phyloP scores from a whole-genome alignment of 768 basidiomycete species.

The Boletus sp. region DNA sequence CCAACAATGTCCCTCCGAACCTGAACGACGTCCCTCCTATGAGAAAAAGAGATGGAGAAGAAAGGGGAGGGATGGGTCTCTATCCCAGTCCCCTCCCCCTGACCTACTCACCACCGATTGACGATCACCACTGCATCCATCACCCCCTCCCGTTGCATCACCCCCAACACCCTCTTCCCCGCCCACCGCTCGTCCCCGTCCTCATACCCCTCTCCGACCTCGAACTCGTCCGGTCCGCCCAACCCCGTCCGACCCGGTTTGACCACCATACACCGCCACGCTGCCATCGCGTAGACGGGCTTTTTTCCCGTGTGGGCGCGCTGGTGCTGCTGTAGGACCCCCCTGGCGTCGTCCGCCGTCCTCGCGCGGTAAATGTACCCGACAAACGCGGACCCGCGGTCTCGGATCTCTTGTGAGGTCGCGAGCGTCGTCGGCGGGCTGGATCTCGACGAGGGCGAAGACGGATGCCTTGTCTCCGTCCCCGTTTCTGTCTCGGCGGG shows the following conservation, averaged over 20 bases:
- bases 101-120: slow-evolving; percentile 57
- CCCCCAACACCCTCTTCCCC: slow-evolving; percentile 56
- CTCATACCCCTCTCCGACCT: slow-evolving; percentile 53
- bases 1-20: slow-evolving; percentile 81
- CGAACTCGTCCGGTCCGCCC: slow-evolving; percentile 72
- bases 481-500: not conserved
- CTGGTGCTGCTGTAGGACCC: not conserved
- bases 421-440: slow-evolving; percentile 12
- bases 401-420: slow-evolving; percentile 71
- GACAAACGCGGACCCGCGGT: slow-evolving; percentile 70
- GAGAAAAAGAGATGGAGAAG: not conserved
- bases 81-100: too few relatives aligned
- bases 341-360: slow-evolving; percentile 28
- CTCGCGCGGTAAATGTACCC: slow-evolving; percentile 59
- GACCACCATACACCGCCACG: slow-evolving; percentile 76
- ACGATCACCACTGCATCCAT: slow-evolving; percentile 80
- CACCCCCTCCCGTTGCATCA: slow-evolving; percentile 65
- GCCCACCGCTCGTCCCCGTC: slow-evolving; percentile 82
- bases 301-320: not conserved
- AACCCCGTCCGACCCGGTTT: slow-evolving; percentile 65
- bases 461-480: not conserved
- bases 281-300: slow-evolving; percentile 59
- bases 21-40: slow-evolving; percentile 33
- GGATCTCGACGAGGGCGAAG: not conserved
- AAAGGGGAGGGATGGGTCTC: too few relatives aligned